Percentiles rank a stretch among this genome's conserved stretches.
These are phyloP conservation scores for Trypanosoma melophagium DNA, from an alignment of 208 protist species.

Conservation along the genomic window DNA sequence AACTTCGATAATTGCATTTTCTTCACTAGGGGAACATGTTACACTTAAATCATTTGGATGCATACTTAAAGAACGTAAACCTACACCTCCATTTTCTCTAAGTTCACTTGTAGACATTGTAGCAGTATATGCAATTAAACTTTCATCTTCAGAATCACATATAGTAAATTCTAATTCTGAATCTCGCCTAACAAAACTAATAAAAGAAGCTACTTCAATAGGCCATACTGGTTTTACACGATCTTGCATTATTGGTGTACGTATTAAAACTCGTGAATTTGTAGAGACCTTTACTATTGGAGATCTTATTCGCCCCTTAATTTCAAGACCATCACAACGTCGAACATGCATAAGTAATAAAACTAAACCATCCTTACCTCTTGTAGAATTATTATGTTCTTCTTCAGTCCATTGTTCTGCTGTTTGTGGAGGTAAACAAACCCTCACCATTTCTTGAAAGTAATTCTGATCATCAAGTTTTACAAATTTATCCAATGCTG, in stretches of 20 bases:
- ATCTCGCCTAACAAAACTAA: constrained; percentile 71
- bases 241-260: constrained; percentile 57
- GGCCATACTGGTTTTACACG: constrained; percentile 45
- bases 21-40: background rate
- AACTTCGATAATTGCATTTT: constrained; percentile 42
- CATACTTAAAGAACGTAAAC: constrained; percentile 47
- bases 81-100: constrained; percentile 70
- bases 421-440: constrained; percentile 55
- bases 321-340: constrained; percentile 47
- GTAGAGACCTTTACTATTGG: constrained; percentile 73
- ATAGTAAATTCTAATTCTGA: constrained; percentile 59
- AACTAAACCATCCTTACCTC: constrained; percentile 36
- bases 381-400: background rate
- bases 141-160: constrained; percentile 53
- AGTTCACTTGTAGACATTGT: constrained; percentile 44
- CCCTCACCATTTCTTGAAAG: constrained; percentile 74
- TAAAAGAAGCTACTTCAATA: constrained; percentile 77
- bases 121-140: constrained; percentile 48
- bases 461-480: constrained; percentile 88
- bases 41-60: constrained; percentile 10
- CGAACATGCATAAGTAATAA: constrained; percentile 79
- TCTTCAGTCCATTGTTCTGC: constrained; percentile 68
- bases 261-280: constrained; percentile 60
- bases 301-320: constrained; percentile 33
- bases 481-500: constrained; percentile 83